These are phyloP conservation scores for Chaetoceros muelleri DNA, from an alignment of 108 stramenopile genomes.

Conservation along the genomic window DNA sequence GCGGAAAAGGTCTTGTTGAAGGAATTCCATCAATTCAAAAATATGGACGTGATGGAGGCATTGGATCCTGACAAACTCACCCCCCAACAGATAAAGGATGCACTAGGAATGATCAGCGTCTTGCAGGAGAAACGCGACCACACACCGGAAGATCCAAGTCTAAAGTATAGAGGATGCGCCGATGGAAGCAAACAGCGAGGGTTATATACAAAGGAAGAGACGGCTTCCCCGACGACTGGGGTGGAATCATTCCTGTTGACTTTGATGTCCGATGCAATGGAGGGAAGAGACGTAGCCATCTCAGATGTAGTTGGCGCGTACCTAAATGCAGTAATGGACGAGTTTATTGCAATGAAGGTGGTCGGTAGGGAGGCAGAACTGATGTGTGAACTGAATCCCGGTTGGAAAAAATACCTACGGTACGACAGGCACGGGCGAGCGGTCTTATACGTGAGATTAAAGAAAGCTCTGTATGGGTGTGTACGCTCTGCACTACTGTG, in stretches of 20 bases:
- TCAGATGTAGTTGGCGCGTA: no score
- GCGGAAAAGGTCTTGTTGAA: slow-evolving; percentile 1
- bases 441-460: slow-evolving; percentile 9
- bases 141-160: no score
- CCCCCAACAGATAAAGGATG: no score
- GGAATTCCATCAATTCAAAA: no score
- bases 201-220: no score
- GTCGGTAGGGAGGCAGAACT: slow-evolving; percentile 1
- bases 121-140: no score
- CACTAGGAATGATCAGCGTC: no score
- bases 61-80: neutral
- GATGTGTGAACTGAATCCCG: no score
- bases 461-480: no score
- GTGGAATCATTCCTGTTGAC: slow-evolving; percentile 11
- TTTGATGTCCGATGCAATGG: no score
- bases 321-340: slow-evolving; percentile 13
- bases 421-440: slow-evolving; percentile 1
- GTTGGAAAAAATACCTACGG: neutral
- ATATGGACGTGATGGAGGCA: no score
- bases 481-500: slow-evolving; percentile 19
- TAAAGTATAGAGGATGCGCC: no score
- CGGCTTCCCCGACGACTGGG: slow-evolving; percentile 14
- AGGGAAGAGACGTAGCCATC: neutral
- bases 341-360: slow-evolving; percentile 10
- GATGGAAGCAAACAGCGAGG: slow-evolving; percentile 6